Conservation (phyloP, 306 rosid genomes). For the barrel medic (Medicago truncatula) region MtrunA17r5.0-ANR NC_053046.1:2295501-2296000, state of each 20-base stretch:
- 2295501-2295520: conserved; percentile 54
- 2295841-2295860: conserved; percentile 46
- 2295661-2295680: neutral
- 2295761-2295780: conserved; percentile 55
- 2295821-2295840: conserved; percentile 31
- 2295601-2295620: neutral
- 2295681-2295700: neutral
- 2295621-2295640: neutral
- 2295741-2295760: conserved; percentile 47
- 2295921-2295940: conserved; percentile 24
- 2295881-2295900: conserved; percentile 43
- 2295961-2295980: conserved; percentile 52
- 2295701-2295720: conserved; percentile 19
- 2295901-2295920: conserved; percentile 17
- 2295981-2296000: conserved; percentile 43
- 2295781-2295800: conserved; percentile 40
- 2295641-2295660: neutral
- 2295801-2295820: conserved; percentile 46
- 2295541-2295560: conserved; percentile 57
- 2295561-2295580: conserved; percentile 57
- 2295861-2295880: conserved; percentile 5
- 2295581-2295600: conserved; percentile 30
- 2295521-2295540: conserved; percentile 67
- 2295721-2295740: conserved; percentile 33
- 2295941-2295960: conserved; percentile 50